Base-by-base conservation (phyloP, 2,329 filamentous ascomycete genomes). In the Aspergillus felis region DNA sequence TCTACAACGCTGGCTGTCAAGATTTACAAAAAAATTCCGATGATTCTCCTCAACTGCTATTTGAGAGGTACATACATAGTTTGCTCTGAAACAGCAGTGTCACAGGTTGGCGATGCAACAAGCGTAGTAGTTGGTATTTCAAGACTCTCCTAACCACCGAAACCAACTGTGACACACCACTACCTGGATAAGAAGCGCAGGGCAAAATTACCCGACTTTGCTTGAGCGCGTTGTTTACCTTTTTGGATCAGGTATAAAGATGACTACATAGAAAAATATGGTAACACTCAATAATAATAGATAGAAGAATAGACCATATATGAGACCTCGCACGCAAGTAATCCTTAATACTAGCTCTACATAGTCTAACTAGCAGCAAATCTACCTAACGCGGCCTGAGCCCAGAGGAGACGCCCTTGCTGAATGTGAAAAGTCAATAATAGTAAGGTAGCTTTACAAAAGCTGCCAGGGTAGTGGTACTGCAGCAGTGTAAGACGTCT, bases 341-440 rank as follows among this genome's bases (percentile, higher is more conserved):
- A 24, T 47, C 25, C n/a, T 38, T 38, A 38, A 38, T n/a, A 38
- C 32, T 38, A 38, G 14, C 32, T 17, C 29, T 32, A 32, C 29
- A 32, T 29, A 12, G 28, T 29, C 28, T 29, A 12, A 17, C 32
- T 38, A 38, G 32, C 52, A 35, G 54, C 6, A 54, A 58, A 38
- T 60, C 48, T 54, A 55, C 57, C 54, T 56, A 57, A 60, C 53
- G 59, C 57, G 62, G 61, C 61, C 63, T 66, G 59, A 66, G 59
- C 58, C 57, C 58, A 46, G 46, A 58, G 46, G 48, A 51, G 50
- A 51, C 47, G 56, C 61, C 63, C 57, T 63, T 65, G 64, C 63
- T 47, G 44, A 7, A 24, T 14, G 44, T 17, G 22, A 27, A 27
- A 47, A 47, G 24, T 24, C 22, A 47, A 47, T 44, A 44, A 44